These are phyloP conservation scores for Cyclotella baltica DNA, from an alignment of 108 stramenopile genomes.

Conservation along the genomic window DNA sequence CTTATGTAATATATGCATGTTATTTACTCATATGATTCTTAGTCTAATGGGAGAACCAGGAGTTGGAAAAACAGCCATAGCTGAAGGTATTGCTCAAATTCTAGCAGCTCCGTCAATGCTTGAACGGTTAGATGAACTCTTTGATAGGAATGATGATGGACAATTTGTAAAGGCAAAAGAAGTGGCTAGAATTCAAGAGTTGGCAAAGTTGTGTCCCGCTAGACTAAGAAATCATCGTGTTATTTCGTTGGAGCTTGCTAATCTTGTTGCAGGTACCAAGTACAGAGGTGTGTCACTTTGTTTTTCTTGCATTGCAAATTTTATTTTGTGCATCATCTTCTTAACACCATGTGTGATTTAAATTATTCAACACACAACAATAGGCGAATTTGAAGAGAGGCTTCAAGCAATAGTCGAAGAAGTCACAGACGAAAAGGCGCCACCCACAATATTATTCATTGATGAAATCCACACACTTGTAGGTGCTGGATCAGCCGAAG, in stretches of 20 bases:
- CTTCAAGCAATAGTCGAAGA: slow-evolving; percentile 84
- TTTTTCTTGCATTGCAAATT: neutral
- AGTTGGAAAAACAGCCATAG: slow-evolving; percentile 86
- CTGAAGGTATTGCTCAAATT: slow-evolving; percentile 87
- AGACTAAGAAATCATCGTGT: slow-evolving; percentile 75
- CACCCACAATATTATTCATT: slow-evolving; percentile 91
- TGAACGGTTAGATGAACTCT: slow-evolving; percentile 55
- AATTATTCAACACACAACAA: neutral
- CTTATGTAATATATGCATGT: neutral
- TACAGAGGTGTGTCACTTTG: slow-evolving; percentile 70
- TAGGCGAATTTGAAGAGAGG: slow-evolving; percentile 83
- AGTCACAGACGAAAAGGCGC: slow-evolving; percentile 76
- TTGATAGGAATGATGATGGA: slow-evolving; percentile 53
- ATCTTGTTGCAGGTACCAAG: slow-evolving; percentile 88
- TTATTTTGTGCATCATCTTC: neutral
- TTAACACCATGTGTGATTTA: neutral
- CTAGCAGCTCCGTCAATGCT: slow-evolving; percentile 62
- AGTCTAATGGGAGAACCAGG: slow-evolving; percentile 81
- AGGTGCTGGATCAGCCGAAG: slow-evolving; percentile 87
- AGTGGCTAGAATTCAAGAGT: slow-evolving; percentile 61
- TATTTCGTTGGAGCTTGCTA: slow-evolving; percentile 80
- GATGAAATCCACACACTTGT: slow-evolving; percentile 82
- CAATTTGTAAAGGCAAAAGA: slow-evolving; percentile 46
- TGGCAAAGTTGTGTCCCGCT: slow-evolving; percentile 78
- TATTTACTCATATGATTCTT: neutral